These are phyloP conservation scores for Pestalotiopsis sp. DNA, from an alignment of 2,329 filamentous ascomycete species.

Conservation along the genomic window DNA sequence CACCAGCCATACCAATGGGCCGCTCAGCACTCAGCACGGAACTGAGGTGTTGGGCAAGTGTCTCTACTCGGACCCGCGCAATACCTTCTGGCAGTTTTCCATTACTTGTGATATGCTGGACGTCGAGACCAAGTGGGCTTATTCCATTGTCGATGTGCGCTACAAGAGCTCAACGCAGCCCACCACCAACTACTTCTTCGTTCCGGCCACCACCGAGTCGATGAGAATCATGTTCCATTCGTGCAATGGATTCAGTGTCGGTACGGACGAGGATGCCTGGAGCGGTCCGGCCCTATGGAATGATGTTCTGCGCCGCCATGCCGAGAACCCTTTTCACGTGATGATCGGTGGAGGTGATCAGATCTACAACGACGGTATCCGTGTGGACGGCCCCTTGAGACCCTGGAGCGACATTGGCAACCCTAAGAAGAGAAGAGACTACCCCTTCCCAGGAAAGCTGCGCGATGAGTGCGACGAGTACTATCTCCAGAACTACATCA, in stretches of 20 bases:
- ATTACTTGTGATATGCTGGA: slow-evolving; percentile 75
- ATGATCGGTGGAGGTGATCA: slow-evolving; percentile 96
- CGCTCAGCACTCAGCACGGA: slow-evolving; percentile 44
- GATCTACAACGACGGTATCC: slow-evolving; percentile 93
- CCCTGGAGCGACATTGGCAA: slow-evolving; percentile 85
- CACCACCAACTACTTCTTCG: slow-evolving; percentile 74
- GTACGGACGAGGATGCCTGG: slow-evolving; percentile 72
- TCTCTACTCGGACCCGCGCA: slow-evolving; percentile 66
- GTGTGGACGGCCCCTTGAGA: slow-evolving; percentile 80
- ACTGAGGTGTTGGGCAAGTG: slow-evolving; percentile 54
- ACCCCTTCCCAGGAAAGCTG: slow-evolving; percentile 77
- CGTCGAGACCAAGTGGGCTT: slow-evolving; percentile 77
- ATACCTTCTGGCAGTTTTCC: slow-evolving; percentile 95
- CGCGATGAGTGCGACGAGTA: slow-evolving; percentile 85
- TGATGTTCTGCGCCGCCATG: slow-evolving; percentile 84
- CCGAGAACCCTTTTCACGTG: slow-evolving; percentile 84
- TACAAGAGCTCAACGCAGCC: slow-evolving; percentile 61
- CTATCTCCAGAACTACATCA: slow-evolving; percentile 87
- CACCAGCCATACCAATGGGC: slow-evolving; percentile 34
- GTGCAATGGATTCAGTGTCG: slow-evolving; percentile 94
- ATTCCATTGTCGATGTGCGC: slow-evolving; percentile 69
- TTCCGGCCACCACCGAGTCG: slow-evolving; percentile 79
- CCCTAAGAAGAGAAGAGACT: slow-evolving; percentile 78
- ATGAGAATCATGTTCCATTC: slow-evolving; percentile 99
- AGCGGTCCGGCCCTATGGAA: slow-evolving; percentile 95